These are phyloP conservation scores for Botryotinia narcissicola DNA, from an alignment of 2,329 filamentous ascomycete genomes.

Conservation along the genomic window DNA sequence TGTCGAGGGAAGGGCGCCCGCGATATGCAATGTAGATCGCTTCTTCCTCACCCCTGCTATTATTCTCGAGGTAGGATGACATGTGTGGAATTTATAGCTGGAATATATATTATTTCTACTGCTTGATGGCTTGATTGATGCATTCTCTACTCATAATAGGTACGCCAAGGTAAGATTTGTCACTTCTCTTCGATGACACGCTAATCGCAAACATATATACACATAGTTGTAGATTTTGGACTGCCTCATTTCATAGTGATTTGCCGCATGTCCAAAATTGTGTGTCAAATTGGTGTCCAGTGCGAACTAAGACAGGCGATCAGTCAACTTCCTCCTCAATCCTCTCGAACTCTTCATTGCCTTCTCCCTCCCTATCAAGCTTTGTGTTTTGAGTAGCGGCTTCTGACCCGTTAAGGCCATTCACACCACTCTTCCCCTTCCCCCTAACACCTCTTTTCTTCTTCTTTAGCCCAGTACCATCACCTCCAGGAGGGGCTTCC, in stretches of 20 bases:
- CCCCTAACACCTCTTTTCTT: constrained; percentile 40
- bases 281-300: neutral
- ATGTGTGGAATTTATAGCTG: no score
- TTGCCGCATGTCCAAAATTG: neutral
- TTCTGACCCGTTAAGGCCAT: constrained; percentile 26
- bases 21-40: neutral
- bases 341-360: constrained; percentile 28
- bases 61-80: neutral
- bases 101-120: neutral
- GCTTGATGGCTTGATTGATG: neutral
- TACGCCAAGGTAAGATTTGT: neutral
- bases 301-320: neutral
- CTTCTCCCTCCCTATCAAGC: constrained; percentile 24
- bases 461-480: constrained; percentile 39
- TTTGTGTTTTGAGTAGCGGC: constrained; percentile 24
- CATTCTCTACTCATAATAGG: neutral
- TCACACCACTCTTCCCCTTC: constrained; percentile 27
- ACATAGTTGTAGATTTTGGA: neutral
- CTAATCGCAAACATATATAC: neutral
- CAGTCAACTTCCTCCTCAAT: constrained; percentile 38
- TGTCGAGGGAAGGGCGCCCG: neutral
- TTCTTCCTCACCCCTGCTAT: neutral
- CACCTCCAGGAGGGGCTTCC: constrained; percentile 49
- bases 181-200: neutral
- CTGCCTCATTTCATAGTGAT: neutral